These are phyloP conservation scores for Teratosphaeria nubilosa DNA, from an alignment of 2,329 filamentous ascomycete species.

Conservation along the genomic window DNA sequence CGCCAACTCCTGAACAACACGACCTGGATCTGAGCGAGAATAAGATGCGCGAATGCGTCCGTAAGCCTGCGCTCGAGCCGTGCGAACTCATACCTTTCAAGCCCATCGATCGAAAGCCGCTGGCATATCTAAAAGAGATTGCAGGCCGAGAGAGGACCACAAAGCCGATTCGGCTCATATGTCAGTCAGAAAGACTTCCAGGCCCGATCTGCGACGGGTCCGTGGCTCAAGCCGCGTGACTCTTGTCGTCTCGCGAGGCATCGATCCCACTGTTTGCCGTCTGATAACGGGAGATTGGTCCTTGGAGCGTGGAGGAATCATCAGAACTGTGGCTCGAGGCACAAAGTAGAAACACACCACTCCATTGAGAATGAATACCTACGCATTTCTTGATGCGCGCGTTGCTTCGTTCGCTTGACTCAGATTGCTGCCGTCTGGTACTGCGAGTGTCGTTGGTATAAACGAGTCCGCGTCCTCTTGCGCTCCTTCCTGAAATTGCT, in stretches of 20 bases:
- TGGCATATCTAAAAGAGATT: too few relatives aligned
- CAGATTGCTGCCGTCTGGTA: neutral
- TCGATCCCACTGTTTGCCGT: too few relatives aligned
- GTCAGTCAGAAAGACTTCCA: too few relatives aligned
- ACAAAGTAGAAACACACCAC: neutral
- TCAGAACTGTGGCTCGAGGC: too few relatives aligned
- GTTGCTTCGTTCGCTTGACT: neutral
- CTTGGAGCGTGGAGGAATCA: too few relatives aligned
- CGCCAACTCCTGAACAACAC: slow-evolving; percentile 47
- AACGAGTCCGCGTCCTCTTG: neutral
- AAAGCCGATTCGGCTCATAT: too few relatives aligned
- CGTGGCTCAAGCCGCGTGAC: too few relatives aligned
- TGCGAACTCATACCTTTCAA: neutral
- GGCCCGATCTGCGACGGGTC: too few relatives aligned
- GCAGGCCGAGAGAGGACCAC: too few relatives aligned
- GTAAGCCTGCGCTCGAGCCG: neutral
- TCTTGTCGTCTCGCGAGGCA: too few relatives aligned
- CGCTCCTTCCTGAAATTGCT: neutral
- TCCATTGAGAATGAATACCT: neutral
- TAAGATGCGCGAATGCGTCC: neutral
- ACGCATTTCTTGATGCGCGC: neutral
- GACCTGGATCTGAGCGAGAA: neutral
- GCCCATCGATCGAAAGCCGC: too few relatives aligned
- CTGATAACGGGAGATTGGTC: too few relatives aligned
- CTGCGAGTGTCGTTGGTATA: neutral